Evolutionary conservation across 164 flowering plant species (phyloP).

Genomic region (Malania oleifera): DNA sequence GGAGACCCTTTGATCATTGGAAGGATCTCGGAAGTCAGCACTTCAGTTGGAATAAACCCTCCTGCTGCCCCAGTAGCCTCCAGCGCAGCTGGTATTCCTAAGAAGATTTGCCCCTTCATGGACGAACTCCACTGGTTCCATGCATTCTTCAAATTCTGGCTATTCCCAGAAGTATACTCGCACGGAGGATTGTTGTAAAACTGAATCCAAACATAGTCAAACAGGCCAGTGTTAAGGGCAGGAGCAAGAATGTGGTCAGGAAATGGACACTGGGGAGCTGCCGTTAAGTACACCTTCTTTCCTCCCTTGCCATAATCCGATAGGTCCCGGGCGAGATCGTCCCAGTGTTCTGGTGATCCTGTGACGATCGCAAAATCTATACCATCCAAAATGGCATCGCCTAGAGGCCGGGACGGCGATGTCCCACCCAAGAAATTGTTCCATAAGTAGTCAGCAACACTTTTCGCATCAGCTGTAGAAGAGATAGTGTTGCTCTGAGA

Average conservation of each 20-base stretch:
- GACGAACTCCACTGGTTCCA: constrained; percentile 23
- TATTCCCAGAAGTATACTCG: constrained; percentile 10
- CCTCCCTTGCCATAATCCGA: neutral
- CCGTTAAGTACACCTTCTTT: constrained; percentile 23
- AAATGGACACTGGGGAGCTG: constrained; percentile 30
- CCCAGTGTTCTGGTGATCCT: constrained; percentile 13
- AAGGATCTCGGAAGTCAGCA: constrained; percentile 17
- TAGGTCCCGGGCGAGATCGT: constrained; percentile 11
- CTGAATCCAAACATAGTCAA: constrained; percentile 35
- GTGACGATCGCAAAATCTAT: constrained; percentile 28
- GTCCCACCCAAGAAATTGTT: constrained; percentile 24
- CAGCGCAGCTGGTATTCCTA: constrained; percentile 26
- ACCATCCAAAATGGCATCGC: constrained; percentile 25
- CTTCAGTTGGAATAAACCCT: constrained; percentile 17
- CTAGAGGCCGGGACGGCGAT: constrained; percentile 19
- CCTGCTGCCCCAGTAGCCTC: constrained; percentile 12
- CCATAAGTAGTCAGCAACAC: constrained; percentile 24
- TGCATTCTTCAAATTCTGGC: constrained; percentile 1
- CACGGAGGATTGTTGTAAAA: constrained; percentile 30
- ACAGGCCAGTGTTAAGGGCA: constrained; percentile 24
- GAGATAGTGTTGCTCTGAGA: constrained; percentile 17
- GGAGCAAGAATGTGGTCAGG: constrained; percentile 17
- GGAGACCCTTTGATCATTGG: constrained; percentile 13
- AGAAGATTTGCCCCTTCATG: constrained; percentile 12
- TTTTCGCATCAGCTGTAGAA: constrained; percentile 21